Conservation (phyloP, 2,329 filamentous ascomycete genomes). For the Calonectria multiphialidica region DNA sequence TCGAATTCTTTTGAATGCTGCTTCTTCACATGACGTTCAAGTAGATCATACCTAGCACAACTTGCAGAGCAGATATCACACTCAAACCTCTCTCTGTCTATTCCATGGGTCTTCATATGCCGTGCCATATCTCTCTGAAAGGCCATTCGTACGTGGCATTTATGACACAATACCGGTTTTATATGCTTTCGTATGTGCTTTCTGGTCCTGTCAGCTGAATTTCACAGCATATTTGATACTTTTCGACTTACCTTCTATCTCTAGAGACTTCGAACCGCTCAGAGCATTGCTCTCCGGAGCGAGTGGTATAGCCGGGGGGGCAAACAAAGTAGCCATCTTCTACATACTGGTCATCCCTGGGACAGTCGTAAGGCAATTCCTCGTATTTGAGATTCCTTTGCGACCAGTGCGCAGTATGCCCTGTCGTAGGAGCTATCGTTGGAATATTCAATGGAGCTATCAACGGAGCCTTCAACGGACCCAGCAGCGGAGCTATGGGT, state of each 20-base stretch:
- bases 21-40: not conserved
- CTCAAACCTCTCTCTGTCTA: not conserved
- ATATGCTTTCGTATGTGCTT: slow-evolving; percentile 37
- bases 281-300: slow-evolving; percentile 2
- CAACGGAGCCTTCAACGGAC: too few relatives aligned
- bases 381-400: slow-evolving; percentile 14
- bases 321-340: slow-evolving; percentile 31
- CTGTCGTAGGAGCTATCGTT: too few relatives aligned
- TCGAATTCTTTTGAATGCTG: not conserved
- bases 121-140: slow-evolving; percentile 32
- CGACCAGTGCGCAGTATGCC: not conserved
- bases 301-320: slow-evolving; percentile 4
- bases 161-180: slow-evolving; percentile 34
- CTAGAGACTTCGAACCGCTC: slow-evolving; percentile 16
- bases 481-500: too few relatives aligned
- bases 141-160: slow-evolving; percentile 17
- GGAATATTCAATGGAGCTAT: too few relatives aligned
- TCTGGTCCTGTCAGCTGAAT: slow-evolving; percentile 17
- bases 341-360: slow-evolving; percentile 31
- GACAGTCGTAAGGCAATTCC: slow-evolving; percentile 22
- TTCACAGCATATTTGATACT: accelerated
- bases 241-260: slow-evolving; percentile 28
- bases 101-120: slow-evolving; percentile 23
- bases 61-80: not conserved
- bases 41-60: slow-evolving; percentile 7